phyloP scores from a whole-genome alignment of 495 filamentous ascomycete genomes.

The Niebla homalea region DNA sequence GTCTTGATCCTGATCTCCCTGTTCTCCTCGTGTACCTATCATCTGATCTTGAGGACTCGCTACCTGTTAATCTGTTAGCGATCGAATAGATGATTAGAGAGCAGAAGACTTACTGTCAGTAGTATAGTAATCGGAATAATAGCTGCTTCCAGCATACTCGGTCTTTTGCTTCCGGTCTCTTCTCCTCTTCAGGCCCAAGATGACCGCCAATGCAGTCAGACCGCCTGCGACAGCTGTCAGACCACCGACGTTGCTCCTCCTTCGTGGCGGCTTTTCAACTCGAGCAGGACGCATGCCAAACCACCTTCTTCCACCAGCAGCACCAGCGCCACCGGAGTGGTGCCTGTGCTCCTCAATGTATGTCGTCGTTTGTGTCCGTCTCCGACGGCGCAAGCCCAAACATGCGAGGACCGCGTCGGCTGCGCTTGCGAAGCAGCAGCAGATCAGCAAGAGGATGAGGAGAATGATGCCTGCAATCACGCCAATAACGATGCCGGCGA shows the following conservation, averaged over 20 bases:
- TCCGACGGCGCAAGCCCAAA: slow-evolving; percentile 44
- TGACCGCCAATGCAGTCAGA: slow-evolving; percentile 51
- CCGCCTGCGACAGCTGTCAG: slow-evolving; percentile 44
- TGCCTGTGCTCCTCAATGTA: slow-evolving; percentile 58
- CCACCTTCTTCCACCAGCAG: slow-evolving; percentile 47
- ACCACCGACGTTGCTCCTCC: slow-evolving; percentile 39
- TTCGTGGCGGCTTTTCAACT: slow-evolving; percentile 35
- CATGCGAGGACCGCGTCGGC: slow-evolving; percentile 51
- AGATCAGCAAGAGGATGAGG: slow-evolving; percentile 60
- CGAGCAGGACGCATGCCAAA: slow-evolving; percentile 46
- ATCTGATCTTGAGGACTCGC: slow-evolving; percentile 36
- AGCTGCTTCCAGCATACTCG: slow-evolving; percentile 34
- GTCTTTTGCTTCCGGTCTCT: slow-evolving; percentile 39
- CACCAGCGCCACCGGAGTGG: slow-evolving; percentile 32
- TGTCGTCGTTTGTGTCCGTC: slow-evolving; percentile 38
- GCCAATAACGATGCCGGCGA: slow-evolving; percentile 91
- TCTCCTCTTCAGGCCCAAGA: slow-evolving; percentile 62
- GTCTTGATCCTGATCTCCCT: slow-evolving; percentile 26
- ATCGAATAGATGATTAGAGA: neutral
- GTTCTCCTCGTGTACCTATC: slow-evolving; percentile 26
- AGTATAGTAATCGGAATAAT: slow-evolving; percentile 31
- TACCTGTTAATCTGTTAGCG: slow-evolving; percentile 27
- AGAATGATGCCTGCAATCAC: slow-evolving; percentile 62
- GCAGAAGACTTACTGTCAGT: slow-evolving; percentile 28
- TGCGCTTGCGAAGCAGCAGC: slow-evolving; percentile 53